phyloP scores from a whole-genome alignment of 1,284 basidiomycete species.

The Ceratobasidium sp. region DNA sequence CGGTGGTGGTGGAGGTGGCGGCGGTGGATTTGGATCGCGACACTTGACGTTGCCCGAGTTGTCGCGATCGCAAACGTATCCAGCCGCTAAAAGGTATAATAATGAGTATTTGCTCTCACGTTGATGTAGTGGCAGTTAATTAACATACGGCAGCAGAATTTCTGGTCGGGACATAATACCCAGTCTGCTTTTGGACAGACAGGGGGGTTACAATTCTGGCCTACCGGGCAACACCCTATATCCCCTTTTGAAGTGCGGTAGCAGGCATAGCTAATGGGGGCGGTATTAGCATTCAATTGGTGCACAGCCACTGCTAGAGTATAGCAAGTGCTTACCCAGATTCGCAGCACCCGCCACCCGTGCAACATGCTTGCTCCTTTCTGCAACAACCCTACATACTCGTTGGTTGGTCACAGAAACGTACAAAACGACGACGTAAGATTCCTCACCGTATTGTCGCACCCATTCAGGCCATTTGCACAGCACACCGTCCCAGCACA shows the following conservation, averaged over 20 bases:
- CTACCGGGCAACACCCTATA: constrained; percentile 28
- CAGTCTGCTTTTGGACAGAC: not conserved
- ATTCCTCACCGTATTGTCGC: constrained; percentile 15
- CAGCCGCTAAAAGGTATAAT: constrained; percentile 21
- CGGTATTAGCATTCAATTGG: too few relatives aligned
- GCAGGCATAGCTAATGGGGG: too few relatives aligned
- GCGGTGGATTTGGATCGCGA: constrained; percentile 16
- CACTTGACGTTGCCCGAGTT: not conserved
- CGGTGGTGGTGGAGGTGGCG: not conserved
- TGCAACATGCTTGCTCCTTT: constrained; percentile 24
- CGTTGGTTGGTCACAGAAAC: not conserved
- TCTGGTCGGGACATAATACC: not conserved
- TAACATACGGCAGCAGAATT: constrained; percentile 34
- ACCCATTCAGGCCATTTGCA: not conserved
- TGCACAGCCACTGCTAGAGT: not conserved
- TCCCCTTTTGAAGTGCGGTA: too few relatives aligned
- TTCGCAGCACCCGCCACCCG: constrained; percentile 22
- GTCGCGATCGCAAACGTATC: constrained; percentile 21
- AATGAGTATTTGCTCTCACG: not conserved
- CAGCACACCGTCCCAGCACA: constrained; percentile 20
- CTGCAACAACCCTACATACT: constrained; percentile 23
- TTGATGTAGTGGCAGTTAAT: not conserved
- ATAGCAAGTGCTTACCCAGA: not conserved
- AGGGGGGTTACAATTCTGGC: constrained; percentile 24
- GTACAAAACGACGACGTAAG: not conserved